Evolutionary conservation across 768 basidiomycete species (phyloP), one percentile per base, ranked within the genome.

Genomic region (Cubamyces lactineus): DNA sequence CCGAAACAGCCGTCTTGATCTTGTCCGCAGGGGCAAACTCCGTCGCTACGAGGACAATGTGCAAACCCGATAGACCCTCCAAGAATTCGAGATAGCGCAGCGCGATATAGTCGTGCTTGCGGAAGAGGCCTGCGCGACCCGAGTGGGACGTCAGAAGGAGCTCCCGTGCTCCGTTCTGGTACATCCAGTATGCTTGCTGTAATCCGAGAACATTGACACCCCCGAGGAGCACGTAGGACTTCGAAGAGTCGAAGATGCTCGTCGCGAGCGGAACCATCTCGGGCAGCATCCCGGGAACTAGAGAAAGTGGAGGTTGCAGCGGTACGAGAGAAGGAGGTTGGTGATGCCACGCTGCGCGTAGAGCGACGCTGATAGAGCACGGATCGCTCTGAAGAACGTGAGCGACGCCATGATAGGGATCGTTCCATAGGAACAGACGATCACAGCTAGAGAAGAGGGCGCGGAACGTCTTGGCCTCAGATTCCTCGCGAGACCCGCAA

Each of bases 141-240:
- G 47, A 48, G 19, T 66, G 63, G 9, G 68, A 69, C 2, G 68
- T 69, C 23, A 69, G 19, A 42, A 69, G 46, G 15, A 69, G 60
- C 26, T 60, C 21, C 21, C 63, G 50, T 13, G 68, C 66, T 1
- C 68, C 68, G 17, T 59, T 76, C 69, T 75, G 57, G 62, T 79
- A 79, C 73, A 79, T 75, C 72, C 74, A 79, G 26, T 76, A 55
- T 11, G 78, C 76, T 21, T 76, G 54, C 26, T 77, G 72, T 7
- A 73, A 50, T 1, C 78, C 77, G 13, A 78, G 56, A 9, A 69
- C 69, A 13, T 75, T 74, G 23, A 77, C 70, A 4, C 76, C 76
- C 17, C 78, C 77, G 17, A 77, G 39, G 13, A 78, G 67, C 8
- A 78, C 24, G 56, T 78, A 78, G 11, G 66, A 58, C 62, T 77